Conservation (phyloP, 2,329 filamentous ascomycete species). For the Colletotrichum sp. region DNA sequence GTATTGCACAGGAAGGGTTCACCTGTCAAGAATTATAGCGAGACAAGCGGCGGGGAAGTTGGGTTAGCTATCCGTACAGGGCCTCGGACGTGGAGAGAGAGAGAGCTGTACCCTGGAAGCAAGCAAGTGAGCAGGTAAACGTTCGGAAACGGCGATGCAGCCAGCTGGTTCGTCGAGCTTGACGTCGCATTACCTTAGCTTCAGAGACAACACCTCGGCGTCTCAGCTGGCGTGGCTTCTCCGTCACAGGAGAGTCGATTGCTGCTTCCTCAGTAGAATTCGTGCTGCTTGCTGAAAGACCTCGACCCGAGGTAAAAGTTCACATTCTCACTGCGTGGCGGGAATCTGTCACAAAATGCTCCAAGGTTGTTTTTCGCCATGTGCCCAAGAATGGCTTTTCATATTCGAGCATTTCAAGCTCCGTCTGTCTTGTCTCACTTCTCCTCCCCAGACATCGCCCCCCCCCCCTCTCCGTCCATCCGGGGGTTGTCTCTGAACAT, state of each 20-base stretch:
- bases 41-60: neutral
- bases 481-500: neutral
- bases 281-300: neutral
- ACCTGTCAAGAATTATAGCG: neutral
- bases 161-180: neutral
- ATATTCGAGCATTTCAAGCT: constrained; percentile 19
- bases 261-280: neutral
- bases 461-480: neutral
- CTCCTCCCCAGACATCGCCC: neutral
- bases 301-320: neutral
- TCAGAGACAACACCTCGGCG: neutral
- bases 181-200: neutral
- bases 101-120: neutral
- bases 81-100: neutral
- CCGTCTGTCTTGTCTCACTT: neutral
- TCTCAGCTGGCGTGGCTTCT: neutral
- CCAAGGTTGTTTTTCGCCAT: neutral
- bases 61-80: neutral
- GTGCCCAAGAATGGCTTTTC: constrained; percentile 16
- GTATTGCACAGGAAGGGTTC: neutral
- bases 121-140: neutral
- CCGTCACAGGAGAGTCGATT: too few relatives aligned
- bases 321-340: neutral
- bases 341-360: neutral
- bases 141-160: neutral